phyloP scores from a whole-genome alignment of 2,329 filamentous ascomycete species.

The Arachnopeziza araneosa region DNA sequence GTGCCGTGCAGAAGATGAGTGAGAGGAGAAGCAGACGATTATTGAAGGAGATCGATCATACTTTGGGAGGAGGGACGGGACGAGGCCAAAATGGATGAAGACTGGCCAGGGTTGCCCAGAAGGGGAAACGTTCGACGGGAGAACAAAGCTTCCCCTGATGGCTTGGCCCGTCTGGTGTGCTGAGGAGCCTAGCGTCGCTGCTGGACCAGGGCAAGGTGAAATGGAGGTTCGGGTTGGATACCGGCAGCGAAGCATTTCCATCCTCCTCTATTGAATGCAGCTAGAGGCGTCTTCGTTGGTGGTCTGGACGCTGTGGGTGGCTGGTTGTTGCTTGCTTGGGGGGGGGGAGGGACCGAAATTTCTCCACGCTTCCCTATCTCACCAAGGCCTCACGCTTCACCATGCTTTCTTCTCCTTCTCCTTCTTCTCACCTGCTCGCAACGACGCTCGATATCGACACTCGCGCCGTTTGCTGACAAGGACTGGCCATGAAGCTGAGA shows the following conservation, averaged over 20 bases:
- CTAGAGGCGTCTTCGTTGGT: neutral
- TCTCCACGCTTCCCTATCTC: neutral
- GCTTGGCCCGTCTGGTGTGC: neutral
- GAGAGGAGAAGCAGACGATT: conserved; percentile 9
- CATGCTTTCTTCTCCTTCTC: too few relatives aligned
- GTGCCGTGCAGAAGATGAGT: conserved; percentile 15
- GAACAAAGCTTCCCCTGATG: neutral
- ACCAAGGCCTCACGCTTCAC: too few relatives aligned
- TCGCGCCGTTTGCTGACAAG: neutral
- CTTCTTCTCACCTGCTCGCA: too few relatives aligned
- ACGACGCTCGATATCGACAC: too few relatives aligned
- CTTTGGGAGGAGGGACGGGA: neutral
- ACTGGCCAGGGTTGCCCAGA: conserved; percentile 1
- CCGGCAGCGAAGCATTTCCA: neutral
- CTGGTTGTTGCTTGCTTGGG: too few relatives aligned
- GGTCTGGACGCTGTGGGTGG: neutral
- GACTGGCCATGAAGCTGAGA: too few relatives aligned
- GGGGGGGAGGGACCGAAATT: neutral
- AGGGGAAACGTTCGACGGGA: neutral
- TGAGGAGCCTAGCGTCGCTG: neutral
- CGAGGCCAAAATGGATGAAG: neutral
- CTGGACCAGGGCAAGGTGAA: neutral
- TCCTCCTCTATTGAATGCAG: neutral
- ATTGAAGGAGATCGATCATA: neutral
- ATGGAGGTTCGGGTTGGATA: neutral